phyloP scores from a whole-genome alignment of 306 rosid genomes.

The Abrus precatorius region DNA sequence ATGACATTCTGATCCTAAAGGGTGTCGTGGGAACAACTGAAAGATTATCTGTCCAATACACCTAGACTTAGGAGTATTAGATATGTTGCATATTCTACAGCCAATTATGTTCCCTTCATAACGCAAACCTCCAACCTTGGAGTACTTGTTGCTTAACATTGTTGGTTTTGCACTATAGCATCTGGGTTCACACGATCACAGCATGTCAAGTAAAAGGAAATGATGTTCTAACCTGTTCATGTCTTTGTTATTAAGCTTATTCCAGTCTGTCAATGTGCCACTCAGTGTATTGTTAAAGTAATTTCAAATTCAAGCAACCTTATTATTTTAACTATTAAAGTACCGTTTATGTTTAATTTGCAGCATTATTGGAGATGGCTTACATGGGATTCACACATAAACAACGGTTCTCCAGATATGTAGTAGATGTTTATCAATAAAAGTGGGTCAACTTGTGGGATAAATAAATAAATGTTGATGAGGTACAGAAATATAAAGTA shows the following conservation, averaged over 20 bases:
- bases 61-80: background rate
- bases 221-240: background rate
- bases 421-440: no score
- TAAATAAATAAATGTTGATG: no score
- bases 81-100: background rate
- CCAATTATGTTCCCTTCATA: slow-evolving; percentile 5
- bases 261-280: slow-evolving; percentile 23
- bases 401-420: no score
- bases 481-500: no score
- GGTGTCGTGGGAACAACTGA: background rate
- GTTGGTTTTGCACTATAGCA: background rate
- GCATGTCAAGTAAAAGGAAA: slow-evolving; percentile 6
- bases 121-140: background rate
- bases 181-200: background rate
- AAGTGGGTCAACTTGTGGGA: no score
- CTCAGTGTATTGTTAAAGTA: background rate
- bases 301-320: slow-evolving; percentile 10
- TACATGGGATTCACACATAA: no score
- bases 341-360: no score
- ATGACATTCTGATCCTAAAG: background rate
- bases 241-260: background rate
- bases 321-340: background rate
- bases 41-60: background rate
- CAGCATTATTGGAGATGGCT: no score
- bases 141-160: background rate